Percentiles rank a stretch among this genome's conserved stretches.
phyloP scores from a whole-genome alignment of 805 yeast genomes.

The Yarrowia hollandica region DNA sequence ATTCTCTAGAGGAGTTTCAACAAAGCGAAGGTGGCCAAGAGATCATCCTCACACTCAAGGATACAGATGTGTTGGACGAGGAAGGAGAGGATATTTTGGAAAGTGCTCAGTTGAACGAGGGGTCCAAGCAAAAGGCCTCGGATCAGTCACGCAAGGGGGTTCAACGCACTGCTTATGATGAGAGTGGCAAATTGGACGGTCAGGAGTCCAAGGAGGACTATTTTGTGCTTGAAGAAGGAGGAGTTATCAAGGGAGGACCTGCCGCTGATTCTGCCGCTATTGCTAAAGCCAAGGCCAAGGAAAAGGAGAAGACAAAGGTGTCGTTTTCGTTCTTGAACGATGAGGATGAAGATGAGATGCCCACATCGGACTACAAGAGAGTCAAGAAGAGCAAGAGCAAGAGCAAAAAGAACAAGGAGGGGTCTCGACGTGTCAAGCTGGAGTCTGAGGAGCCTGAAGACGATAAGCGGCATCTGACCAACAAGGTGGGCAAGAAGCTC shows the following conservation, averaged over 20 bases:
- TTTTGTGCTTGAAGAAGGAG: slow-evolving; percentile 41
- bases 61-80: slow-evolving; percentile 42
- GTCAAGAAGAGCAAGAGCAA: slow-evolving; percentile 44
- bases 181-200: slow-evolving; percentile 38
- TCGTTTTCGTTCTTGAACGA: slow-evolving; percentile 37
- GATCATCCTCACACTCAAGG: slow-evolving; percentile 59
- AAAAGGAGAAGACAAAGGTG: slow-evolving; percentile 32
- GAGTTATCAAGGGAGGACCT: slow-evolving; percentile 39
- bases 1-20: slow-evolving; percentile 46
- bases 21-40: slow-evolving; percentile 43
- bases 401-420: slow-evolving; percentile 49
- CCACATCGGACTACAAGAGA: slow-evolving; percentile 40
- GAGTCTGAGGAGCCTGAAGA: slow-evolving; percentile 39
- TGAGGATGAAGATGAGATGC: slow-evolving; percentile 31
- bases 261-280: slow-evolving; percentile 30
- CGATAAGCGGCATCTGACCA: slow-evolving; percentile 35
- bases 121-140: slow-evolving; percentile 39
- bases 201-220: slow-evolving; percentile 40
- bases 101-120: slow-evolving; percentile 44
- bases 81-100: slow-evolving; percentile 46
- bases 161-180: slow-evolving; percentile 35
- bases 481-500: slow-evolving; percentile 17
- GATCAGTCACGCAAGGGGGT: slow-evolving; percentile 36
- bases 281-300: slow-evolving; percentile 28
- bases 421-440: slow-evolving; percentile 44